Conservation (phyloP, 345 rosid species). For the Camelina hispida region DNA sequence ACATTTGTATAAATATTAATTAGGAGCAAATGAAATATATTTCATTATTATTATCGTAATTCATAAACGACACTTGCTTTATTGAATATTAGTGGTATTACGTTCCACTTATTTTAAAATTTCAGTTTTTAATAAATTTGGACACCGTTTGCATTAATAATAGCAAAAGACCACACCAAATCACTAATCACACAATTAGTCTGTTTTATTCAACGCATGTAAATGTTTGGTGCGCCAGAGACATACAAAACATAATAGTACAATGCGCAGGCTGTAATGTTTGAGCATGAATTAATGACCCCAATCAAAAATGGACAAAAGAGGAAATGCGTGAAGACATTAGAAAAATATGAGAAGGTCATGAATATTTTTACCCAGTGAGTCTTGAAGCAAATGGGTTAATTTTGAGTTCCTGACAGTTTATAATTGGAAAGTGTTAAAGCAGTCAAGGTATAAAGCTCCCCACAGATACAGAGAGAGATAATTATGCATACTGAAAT, state of each 20-base stretch:
- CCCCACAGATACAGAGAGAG: not conserved
- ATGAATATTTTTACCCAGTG: slow-evolving; percentile 62
- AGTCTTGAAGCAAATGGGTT: slow-evolving; percentile 96
- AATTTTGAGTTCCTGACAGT: slow-evolving; percentile 87
- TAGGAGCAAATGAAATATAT: not conserved
- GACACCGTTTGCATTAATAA: slow-evolving; percentile 32
- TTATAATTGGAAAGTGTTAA: slow-evolving; percentile 37
- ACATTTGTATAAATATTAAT: not conserved
- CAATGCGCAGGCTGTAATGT: slow-evolving; percentile 26
- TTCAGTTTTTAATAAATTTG: not conserved
- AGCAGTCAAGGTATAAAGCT: slow-evolving; percentile 1
- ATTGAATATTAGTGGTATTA: not conserved
- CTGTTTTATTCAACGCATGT: slow-evolving; percentile 20
- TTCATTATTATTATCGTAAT: not conserved
- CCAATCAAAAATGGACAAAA: slow-evolving; percentile 39
- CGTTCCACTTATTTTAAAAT: not conserved
- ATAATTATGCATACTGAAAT: not conserved
- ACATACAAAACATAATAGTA: slow-evolving; percentile 35
- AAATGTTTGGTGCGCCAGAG: slow-evolving; percentile 27
- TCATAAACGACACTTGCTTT: slow-evolving; percentile 5
- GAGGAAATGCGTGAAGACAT: slow-evolving; percentile 22
- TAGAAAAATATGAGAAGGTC: not conserved
- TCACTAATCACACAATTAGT: slow-evolving; percentile 19
- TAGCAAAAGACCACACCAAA: slow-evolving; percentile 29
- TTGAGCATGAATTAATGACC: slow-evolving; percentile 23